A percentile compares a stretch with the other conserved stretches of the same genome.
Conservation (phyloP, 495 filamentous ascomycete genomes). For the Podospora pseudopauciseta region DNA sequence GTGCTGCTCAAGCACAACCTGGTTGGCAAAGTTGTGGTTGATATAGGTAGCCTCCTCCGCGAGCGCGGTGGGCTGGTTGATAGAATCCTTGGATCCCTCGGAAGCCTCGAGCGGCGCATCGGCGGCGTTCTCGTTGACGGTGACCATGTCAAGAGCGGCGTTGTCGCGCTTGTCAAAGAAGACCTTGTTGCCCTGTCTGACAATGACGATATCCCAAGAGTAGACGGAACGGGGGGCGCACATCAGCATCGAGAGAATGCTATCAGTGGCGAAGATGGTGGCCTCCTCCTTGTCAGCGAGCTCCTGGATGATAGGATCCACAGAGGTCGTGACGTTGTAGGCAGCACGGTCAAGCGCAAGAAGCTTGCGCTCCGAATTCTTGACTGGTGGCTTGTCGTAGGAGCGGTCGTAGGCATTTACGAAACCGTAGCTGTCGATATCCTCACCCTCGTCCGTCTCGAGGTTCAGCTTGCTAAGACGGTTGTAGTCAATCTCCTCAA, state of each 20-base stretch:
- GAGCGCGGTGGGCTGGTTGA: slow-evolving; percentile 87
- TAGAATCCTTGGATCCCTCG: slow-evolving; percentile 88
- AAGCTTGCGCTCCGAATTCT: slow-evolving; percentile 80
- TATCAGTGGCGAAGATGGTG: slow-evolving; percentile 94
- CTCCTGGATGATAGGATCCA: slow-evolving; percentile 94
- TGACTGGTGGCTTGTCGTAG: slow-evolving; percentile 88
- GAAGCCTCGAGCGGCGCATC: slow-evolving; percentile 88
- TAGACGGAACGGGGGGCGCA: slow-evolving; percentile 92
- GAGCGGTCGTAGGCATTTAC: slow-evolving; percentile 93
- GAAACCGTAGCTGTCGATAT: slow-evolving; percentile 93
- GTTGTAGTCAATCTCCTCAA: slow-evolving; percentile 98
- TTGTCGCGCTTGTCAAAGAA: slow-evolving; percentile 98
- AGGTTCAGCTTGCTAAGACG: slow-evolving; percentile 92
- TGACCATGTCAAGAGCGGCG: slow-evolving; percentile 90
- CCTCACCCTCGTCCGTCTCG: slow-evolving; percentile 89
- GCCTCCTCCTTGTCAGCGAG: slow-evolving; percentile 95
- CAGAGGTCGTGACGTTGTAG: slow-evolving; percentile 95
- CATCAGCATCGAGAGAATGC: slow-evolving; percentile 98
- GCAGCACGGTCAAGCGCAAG: slow-evolving; percentile 85
- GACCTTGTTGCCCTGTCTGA: slow-evolving; percentile 87
- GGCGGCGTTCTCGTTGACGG: slow-evolving; percentile 97
- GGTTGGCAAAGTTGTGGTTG: slow-evolving; percentile 98
- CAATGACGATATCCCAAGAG: slow-evolving; percentile 95
- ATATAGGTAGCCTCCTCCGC: slow-evolving; percentile 98
- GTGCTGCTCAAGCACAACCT: slow-evolving; percentile 76